phyloP scores from a whole-genome alignment of 1,284 basidiomycete species.

The Hymenochaete sp. region DNA sequence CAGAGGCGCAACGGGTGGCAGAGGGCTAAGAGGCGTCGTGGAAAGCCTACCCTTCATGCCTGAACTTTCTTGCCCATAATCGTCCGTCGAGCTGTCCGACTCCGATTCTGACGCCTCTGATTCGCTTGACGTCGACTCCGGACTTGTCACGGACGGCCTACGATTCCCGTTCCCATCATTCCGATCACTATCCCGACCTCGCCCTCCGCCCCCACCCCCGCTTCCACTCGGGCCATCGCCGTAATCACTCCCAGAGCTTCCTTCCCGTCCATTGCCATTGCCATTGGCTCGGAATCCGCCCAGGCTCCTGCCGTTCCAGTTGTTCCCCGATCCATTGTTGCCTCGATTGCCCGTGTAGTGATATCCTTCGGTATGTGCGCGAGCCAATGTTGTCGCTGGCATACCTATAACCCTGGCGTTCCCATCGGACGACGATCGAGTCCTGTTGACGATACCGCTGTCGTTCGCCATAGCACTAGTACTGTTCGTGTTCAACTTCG shows the following conservation, averaged over 20 bases:
- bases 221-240: not conserved
- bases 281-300: too few relatives aligned
- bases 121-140: constrained; percentile 13
- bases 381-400: not conserved
- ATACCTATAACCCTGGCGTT: not conserved
- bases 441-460: too few relatives aligned
- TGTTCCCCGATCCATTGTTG: constrained; percentile 8
- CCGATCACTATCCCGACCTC: constrained; percentile 4
- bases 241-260: constrained; percentile 13
- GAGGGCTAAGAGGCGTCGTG: constrained; percentile 21
- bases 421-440: constrained; percentile 3
- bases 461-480: too few relatives aligned
- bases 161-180: constrained; percentile 2
- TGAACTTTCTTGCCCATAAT: constrained; percentile 7
- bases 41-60: constrained; percentile 3
- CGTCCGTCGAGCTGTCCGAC: constrained; percentile 13
- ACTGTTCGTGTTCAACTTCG: too few relatives aligned
- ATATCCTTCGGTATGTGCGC: constrained; percentile 9
- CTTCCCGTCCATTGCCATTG: constrained; percentile 1
- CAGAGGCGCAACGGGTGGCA: constrained; percentile 13
- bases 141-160: not conserved
- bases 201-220: constrained; percentile 4
- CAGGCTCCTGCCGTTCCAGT: constrained; percentile 1
- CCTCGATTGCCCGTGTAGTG: constrained; percentile 8
- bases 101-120: constrained; percentile 16